These are phyloP conservation scores for Serendipita vermifera DNA, from an alignment of 768 basidiomycete species.

Conservation along the genomic window DNA sequence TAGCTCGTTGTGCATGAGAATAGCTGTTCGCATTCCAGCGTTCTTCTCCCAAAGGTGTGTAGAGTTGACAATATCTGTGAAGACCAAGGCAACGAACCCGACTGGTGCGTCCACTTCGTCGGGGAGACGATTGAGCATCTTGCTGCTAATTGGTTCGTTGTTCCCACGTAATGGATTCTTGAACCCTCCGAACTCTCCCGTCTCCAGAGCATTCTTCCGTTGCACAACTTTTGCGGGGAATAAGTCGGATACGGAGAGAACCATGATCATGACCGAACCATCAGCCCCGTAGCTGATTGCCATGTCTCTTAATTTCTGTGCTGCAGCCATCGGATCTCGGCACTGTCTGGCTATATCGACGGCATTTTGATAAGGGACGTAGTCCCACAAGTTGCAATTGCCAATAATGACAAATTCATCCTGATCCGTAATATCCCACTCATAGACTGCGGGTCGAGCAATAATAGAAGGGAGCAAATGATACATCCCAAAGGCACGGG, in stretches of 20 bases:
- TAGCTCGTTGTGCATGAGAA: conserved; percentile 77
- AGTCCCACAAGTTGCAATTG: conserved; percentile 88
- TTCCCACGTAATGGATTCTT: conserved; percentile 10
- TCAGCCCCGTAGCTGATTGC: conserved; percentile 94
- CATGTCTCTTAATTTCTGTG: conserved; percentile 92
- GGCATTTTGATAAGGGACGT: conserved; percentile 85
- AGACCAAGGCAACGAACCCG: conserved; percentile 84
- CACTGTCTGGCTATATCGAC: conserved; percentile 86
- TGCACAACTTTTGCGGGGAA: conserved; percentile 32
- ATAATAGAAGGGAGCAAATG: conserved; percentile 83
- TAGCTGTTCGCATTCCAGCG: conserved; percentile 87
- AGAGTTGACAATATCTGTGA: conserved; percentile 96
- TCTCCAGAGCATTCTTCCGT: conserved; percentile 1
- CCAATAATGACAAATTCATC: conserved; percentile 97
- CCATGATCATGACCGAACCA: conserved; percentile 96
- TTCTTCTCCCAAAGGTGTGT: conserved; percentile 95
- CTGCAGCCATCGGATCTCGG: conserved; percentile 73
- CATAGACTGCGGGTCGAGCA: conserved; percentile 66
- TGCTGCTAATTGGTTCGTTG: conserved; percentile 12
- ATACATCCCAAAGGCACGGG: conserved; percentile 90
- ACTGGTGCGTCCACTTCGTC: conserved; percentile 72
- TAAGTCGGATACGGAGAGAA: conserved; percentile 68
- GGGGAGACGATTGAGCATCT: conserved; percentile 33
- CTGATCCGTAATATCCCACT: conserved; percentile 55
- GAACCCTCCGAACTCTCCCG: neutral